Conservation (phyloP, 2,329 filamentous ascomycete genomes). For the Epichloe aotearoae region DNA sequence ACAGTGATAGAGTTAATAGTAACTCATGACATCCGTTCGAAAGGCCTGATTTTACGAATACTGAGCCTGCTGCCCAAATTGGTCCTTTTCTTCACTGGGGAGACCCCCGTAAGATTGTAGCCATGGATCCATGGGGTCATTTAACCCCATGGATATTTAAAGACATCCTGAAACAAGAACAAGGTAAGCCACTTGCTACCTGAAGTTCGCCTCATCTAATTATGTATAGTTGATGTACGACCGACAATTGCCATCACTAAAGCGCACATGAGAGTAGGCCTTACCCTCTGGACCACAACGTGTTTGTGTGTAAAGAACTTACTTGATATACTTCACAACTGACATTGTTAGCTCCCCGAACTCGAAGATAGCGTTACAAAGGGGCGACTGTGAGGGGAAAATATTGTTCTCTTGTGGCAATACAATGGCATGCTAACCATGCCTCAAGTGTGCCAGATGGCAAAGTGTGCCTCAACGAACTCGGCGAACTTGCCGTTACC, state of each 20-base stretch:
- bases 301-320: background rate
- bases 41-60: constrained; percentile 55
- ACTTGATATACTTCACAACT: background rate
- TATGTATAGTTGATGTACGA: constrained; percentile 55
- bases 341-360: constrained; percentile 54
- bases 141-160: constrained; percentile 73
- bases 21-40: background rate
- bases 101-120: constrained; percentile 84
- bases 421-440: background rate
- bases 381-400: constrained; percentile 51
- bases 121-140: constrained; percentile 93
- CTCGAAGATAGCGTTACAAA: constrained; percentile 75
- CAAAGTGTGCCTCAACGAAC: constrained; percentile 76
- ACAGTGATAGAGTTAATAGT: constrained; percentile 5
- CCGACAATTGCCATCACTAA: constrained; percentile 87
- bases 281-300: constrained; percentile 1
- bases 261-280: constrained; percentile 68
- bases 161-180: constrained; percentile 62
- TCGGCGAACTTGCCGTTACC: constrained; percentile 80
- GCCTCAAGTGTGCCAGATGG: constrained; percentile 53
- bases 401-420: background rate
- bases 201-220: constrained; percentile 5
- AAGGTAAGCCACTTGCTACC: constrained; percentile 29
- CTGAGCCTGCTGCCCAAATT: constrained; percentile 80
- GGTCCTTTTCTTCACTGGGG: constrained; percentile 84